These are phyloP conservation scores for Zygotorulaspora florentina DNA, from an alignment of 805 yeast species.

Conservation along the genomic window DNA sequence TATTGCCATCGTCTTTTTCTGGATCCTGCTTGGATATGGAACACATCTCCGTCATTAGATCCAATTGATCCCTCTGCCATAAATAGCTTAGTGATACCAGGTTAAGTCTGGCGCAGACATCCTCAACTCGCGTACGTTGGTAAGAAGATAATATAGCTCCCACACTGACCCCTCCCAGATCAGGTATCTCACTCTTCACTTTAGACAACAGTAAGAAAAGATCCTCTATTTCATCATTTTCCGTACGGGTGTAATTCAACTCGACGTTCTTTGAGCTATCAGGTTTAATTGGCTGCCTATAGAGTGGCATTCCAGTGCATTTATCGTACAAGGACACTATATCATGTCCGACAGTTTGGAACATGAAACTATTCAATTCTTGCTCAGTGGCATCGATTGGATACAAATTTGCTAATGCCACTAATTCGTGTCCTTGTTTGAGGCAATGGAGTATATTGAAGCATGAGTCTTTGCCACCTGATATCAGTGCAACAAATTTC, in stretches of 20 bases:
- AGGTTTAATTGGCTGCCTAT: slow-evolving; percentile 52
- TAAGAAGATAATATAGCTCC: slow-evolving; percentile 97
- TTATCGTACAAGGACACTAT: slow-evolving; percentile 59
- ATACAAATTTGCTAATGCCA: slow-evolving; percentile 78
- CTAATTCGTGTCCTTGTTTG: slow-evolving; percentile 78
- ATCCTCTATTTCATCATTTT: slow-evolving; percentile 86
- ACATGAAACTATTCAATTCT: slow-evolving; percentile 94
- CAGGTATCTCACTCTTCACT: slow-evolving; percentile 58
- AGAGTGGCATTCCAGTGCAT: slow-evolving; percentile 78
- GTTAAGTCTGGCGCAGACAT: slow-evolving; percentile 73
- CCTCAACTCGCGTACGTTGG: slow-evolving; percentile 90
- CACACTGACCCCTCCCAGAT: slow-evolving; percentile 79
- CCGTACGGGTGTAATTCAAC: slow-evolving; percentile 65
- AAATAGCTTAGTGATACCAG: slow-evolving; percentile 68
- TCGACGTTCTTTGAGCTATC: slow-evolving; percentile 61
- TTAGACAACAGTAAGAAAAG: slow-evolving; percentile 48
- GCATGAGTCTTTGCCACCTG: slow-evolving; percentile 97
- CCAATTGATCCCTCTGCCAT: slow-evolving; percentile 85
- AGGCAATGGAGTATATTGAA: slow-evolving; percentile 83
- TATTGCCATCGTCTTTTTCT: slow-evolving; percentile 11
- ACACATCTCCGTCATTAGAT: slow-evolving; percentile 80
- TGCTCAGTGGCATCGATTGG: slow-evolving; percentile 51
- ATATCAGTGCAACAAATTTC: slow-evolving; percentile 88
- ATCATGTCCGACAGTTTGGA: slow-evolving; percentile 94
- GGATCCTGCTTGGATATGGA: slow-evolving; percentile 27